Conservation (phyloP, 371 early-diverging fungal species). For the Circinella umbellata region DNA sequence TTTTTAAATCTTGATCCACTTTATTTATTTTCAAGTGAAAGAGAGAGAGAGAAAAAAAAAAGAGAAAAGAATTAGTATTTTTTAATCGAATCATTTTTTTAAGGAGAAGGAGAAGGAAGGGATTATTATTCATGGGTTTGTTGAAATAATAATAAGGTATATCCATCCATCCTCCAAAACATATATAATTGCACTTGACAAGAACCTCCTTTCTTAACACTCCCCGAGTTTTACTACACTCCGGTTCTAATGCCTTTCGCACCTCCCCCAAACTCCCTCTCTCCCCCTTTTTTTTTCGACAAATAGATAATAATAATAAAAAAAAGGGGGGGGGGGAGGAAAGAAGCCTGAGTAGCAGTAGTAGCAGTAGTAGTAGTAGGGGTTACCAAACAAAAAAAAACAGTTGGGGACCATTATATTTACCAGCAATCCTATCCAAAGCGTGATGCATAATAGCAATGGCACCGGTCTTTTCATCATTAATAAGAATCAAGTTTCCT, state of each 20-base stretch:
- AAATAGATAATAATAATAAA: neutral
- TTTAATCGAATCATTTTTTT: neutral
- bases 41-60: too few relatives aligned
- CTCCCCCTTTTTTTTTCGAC: too few relatives aligned
- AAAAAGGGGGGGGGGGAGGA: neutral
- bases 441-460: slow-evolving; percentile 31
- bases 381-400: neutral
- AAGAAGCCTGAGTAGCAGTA: neutral
- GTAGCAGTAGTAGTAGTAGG: neutral
- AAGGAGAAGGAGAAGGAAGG: too few relatives aligned
- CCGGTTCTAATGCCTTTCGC: too few relatives aligned
- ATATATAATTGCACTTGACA: too few relatives aligned
- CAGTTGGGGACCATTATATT: neutral
- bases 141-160: too few relatives aligned
- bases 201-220: too few relatives aligned
- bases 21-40: neutral
- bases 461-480: slow-evolving; percentile 12
- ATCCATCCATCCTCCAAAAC: too few relatives aligned
- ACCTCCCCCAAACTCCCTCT: too few relatives aligned
- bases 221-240: too few relatives aligned
- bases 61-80: neutral
- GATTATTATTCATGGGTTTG: too few relatives aligned
- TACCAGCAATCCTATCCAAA: slow-evolving; percentile 20
- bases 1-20: slow-evolving; percentile 6
- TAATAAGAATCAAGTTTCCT: slow-evolving; percentile 27